Base-by-base conservation (phyloP, 2,329 filamentous ascomycete genomes). In the Malbranchea cinnamomea region DNA sequence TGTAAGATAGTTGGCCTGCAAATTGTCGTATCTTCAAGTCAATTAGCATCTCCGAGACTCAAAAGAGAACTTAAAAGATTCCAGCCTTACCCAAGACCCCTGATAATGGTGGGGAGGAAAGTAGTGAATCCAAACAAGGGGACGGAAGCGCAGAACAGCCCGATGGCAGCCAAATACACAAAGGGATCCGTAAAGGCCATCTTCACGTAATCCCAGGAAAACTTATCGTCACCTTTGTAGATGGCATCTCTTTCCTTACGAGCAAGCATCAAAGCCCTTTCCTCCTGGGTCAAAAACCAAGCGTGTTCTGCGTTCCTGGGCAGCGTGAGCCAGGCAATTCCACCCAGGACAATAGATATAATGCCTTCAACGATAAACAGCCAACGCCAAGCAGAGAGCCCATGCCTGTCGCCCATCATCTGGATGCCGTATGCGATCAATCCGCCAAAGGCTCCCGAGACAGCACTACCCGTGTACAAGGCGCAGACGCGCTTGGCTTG, bases 401-500 rank as follows among this genome's bases (percentile, higher is more conserved):
- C 50, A 4, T 39, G 41, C 5, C 45, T 41, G 4, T 45, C 42
- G 34, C 52, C 46, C 46, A 54, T 55, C 25, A 61, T 52, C 0
- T 57, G 57, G 0, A 63, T 51, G 0, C 54, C 66, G 33, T 66
- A 72, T 2, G 70, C 71, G 42, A 60, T 61, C 5, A 65, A 56
- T 2, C 67, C 67, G 4, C 65, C 65, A 41, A 71, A 70, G 0
- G 63, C 64, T 20, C 52, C 62, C 38, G 50, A 67, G 39, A 59
- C 63, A 49, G 67, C 68, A 12, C 49, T 72, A 53, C 56, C 71
- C 46, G 43, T 65, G 28, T 67, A 50, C 42, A 63, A 56, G 35
- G 65, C 59, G 0, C 66, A 64, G 43, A 78, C 65, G 4, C 71
- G 67, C 43, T 71, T 64, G 2, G 62, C 66, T 14, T 67, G 56